A percentile compares a stretch with the other conserved stretches of the same genome.
Conservation (phyloP, 139 green algal genomes). For the Tetradesmus obliquus region DNA sequence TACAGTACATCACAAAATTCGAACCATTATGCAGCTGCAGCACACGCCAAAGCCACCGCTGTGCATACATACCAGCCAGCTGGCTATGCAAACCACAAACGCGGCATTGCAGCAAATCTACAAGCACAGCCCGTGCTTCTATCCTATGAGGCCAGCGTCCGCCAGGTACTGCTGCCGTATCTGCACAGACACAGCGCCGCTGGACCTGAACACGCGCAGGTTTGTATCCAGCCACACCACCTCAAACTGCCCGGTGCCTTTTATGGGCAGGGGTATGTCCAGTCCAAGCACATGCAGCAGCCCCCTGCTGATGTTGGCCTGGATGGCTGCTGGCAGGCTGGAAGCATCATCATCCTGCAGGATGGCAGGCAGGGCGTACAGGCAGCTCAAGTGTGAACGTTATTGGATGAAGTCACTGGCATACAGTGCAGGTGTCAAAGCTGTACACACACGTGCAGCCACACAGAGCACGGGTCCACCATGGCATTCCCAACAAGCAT, state of each 20-base stretch:
- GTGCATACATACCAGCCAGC: no score
- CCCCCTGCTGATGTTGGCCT: slow-evolving; percentile 39
- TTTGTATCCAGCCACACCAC: slow-evolving; percentile 46
- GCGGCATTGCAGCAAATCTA: neutral
- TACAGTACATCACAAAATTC: no score
- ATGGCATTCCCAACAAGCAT: no score
- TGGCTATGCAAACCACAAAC: no score
- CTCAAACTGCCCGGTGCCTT: slow-evolving; percentile 45
- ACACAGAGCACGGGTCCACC: no score
- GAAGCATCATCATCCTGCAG: neutral
- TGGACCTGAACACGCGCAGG: slow-evolving; percentile 48
- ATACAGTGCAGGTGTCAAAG: no score
- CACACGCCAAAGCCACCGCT: no score
- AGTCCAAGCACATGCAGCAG: slow-evolving; percentile 26
- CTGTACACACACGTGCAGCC: no score
- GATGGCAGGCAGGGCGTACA: neutral
- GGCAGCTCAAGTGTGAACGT: no score
- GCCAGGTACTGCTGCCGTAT: slow-evolving; percentile 33
- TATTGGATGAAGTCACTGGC: no score
- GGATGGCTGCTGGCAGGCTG: slow-evolving; percentile 32
- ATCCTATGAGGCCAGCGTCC: neutral
- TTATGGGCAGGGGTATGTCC: slow-evolving; percentile 52
- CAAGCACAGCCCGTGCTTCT: no score
- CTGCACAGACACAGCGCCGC: slow-evolving; percentile 46
- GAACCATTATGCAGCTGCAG: no score